Base-by-base conservation (phyloP, 768 basidiomycete genomes). In the Neoboletus subvelutipes region DNA sequence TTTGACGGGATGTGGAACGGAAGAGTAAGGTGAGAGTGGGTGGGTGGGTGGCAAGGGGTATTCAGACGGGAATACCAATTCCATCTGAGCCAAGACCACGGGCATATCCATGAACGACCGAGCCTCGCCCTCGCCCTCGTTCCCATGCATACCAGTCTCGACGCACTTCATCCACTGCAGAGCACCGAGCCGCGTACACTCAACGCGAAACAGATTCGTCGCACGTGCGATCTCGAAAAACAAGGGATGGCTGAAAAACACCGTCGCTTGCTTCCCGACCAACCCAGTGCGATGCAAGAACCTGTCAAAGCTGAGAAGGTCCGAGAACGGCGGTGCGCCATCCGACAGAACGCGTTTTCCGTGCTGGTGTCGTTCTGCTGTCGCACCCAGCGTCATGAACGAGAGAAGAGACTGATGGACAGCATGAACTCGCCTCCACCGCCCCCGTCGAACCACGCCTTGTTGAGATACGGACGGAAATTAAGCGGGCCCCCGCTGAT, bases 401-500 rank as follows among this genome's bases (percentile, higher is more conserved):
- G 81, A 78, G 17, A 71, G 57, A 76, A 82, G 52, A 76, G 77
- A 26, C 76, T 70, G 42, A 83, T 75, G 26, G 73, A 71, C 18
- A 80, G 52, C 41, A 71, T 68, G n/a, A 80, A 76, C 45, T 80
- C 79, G 8, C 64, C 67, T 0, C 65, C 65, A 6, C 84, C 84
- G 0, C 83, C 83, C 1, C 54, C 61, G 2, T 73, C 61, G 46
- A 73, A 73, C 83, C 83, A 84, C 5, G 72, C 56, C 22, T 65
- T 58, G 64, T 83, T 77, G 11, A 84, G 75, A 57, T 76, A 78
- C 1, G 78, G 78, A 2, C 85, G 75, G 22, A 83, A 54, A 66
- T 80, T 84, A 26, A 82, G 56, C 11, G 83, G 83, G 2, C 82
- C 82, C 5, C 70, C 74, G 8, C 69, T 78, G 22, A 75, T 70